Percentiles rank a stretch among this genome's conserved stretches.
phyloP scores from a whole-genome alignment of 2,329 filamentous ascomycete species.

The Colletotrichum tofieldiae region DNA sequence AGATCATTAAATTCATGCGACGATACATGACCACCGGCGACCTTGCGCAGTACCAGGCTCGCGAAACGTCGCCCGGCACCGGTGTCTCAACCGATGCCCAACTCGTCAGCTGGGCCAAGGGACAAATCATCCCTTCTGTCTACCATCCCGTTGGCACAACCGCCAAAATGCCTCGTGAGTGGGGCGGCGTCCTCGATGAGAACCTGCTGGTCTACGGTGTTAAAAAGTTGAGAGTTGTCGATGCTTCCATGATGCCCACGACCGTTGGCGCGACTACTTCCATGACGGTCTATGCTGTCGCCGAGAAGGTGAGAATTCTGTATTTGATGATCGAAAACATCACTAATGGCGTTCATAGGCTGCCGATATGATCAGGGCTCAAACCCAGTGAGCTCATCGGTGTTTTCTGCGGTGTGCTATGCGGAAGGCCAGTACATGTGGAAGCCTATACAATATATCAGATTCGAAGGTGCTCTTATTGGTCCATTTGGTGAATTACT shows the following conservation, averaged over 20 bases:
- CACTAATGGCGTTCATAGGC: conserved; percentile 30
- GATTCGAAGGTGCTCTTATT: background rate
- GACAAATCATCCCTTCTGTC: conserved; percentile 46
- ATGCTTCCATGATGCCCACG: conserved; percentile 46
- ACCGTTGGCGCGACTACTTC: conserved; percentile 44
- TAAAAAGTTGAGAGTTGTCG: conserved; percentile 45
- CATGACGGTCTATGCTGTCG: conserved; percentile 45
- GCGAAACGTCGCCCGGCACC: conserved; percentile 46
- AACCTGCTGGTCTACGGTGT: conserved; percentile 50
- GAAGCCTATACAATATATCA: too few relatives aligned
- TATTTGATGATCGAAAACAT: accelerated
- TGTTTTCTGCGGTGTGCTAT: background rate
- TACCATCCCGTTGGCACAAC: conserved; percentile 50
- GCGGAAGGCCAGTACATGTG: background rate
- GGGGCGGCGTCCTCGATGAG: conserved; percentile 50
- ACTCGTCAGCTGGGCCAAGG: conserved; percentile 45
- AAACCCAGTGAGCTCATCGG: conserved; percentile 21
- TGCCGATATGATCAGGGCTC: conserved; percentile 42
- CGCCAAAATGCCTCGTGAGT: conserved; percentile 49
- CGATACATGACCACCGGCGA: conserved; percentile 46
- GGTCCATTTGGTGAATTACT: background rate
- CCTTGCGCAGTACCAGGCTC: conserved; percentile 45
- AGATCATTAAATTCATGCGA: conserved; percentile 48
- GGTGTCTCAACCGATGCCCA: conserved; percentile 44
- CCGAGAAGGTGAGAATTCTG: conserved; percentile 43